Percentiles rank a stretch among this genome's conserved stretches.
These are phyloP conservation scores for Vitis amurensis DNA, from an alignment of 164 flowering plant species.

Conservation along the genomic window DNA sequence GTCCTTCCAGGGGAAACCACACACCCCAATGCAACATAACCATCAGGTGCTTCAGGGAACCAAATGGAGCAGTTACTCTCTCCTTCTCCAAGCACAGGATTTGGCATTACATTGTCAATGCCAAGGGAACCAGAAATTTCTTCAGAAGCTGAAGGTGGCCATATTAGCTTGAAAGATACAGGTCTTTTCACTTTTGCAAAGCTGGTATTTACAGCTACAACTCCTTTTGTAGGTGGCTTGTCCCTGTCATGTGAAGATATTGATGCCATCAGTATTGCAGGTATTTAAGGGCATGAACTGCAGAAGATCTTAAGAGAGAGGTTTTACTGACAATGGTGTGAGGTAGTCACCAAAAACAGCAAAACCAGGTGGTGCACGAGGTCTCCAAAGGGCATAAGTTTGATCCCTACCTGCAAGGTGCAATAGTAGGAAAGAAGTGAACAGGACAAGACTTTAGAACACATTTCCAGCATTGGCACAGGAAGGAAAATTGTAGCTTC, in stretches of 20 bases:
- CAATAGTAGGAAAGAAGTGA: conserved; percentile 10
- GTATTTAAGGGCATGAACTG: background rate
- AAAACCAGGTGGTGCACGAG: conserved; percentile 95
- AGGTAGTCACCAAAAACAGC: conserved; percentile 91
- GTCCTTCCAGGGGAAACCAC: conserved; percentile 69
- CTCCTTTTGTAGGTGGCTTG: conserved; percentile 94
- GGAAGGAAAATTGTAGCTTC: background rate
- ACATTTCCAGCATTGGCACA: conserved; percentile 1
- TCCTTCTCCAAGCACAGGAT: conserved; percentile 13
- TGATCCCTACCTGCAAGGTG: conserved; percentile 61
- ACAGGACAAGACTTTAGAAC: background rate
- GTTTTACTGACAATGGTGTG: conserved; percentile 80
- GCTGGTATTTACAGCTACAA: conserved; percentile 77
- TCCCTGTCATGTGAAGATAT: conserved; percentile 49
- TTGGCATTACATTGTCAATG: conserved; percentile 5
- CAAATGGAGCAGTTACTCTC: conserved; percentile 68
- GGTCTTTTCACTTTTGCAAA: conserved; percentile 80
- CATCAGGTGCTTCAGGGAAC: conserved; percentile 93
- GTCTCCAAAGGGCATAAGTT: conserved; percentile 85
- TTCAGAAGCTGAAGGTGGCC: conserved; percentile 46
- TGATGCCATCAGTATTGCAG: conserved; percentile 4
- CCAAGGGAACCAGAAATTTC: conserved; percentile 22
- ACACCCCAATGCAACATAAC: conserved; percentile 94
- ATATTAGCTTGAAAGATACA: conserved; percentile 65
- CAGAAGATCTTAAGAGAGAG: background rate